Base-by-base conservation (phyloP, 1,284 basidiomycete species). In the Phlebopus sp. region DNA sequence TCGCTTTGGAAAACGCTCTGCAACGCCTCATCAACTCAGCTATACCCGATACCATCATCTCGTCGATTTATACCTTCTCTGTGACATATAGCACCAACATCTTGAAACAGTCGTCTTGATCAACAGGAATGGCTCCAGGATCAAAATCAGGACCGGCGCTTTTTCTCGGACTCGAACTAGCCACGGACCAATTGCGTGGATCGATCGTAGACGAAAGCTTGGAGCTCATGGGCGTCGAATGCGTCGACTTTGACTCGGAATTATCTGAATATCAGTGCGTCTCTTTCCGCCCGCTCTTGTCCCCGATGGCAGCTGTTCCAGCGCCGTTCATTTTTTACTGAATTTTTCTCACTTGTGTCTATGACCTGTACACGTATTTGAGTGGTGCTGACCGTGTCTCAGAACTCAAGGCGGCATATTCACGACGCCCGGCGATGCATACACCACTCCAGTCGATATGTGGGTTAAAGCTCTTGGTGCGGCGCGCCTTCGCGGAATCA, bases 371-470 rank as follows among this genome's bases (percentile, higher is more conserved):
- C 39, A 39, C 27, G 15, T 44, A 46, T 42, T 38, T 39, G 36
- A 44, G 42, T 51, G 37, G 47, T 43, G 34, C 58, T 57, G 46
- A 59, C 47, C 15, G 21, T 53, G 25, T 44, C 45, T 46, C 59
- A 91, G 89, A 64, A 91, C 88, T 1, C 84, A 86, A 55, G 85
- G 87, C 36, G 89, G 88, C 5, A 87, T 90, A 52, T 89, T 90
- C 66, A 90, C 87, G 35, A 87, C 86, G 0, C 84, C 85, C 3
- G 87, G 87, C 29, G 87, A 90, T 68, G 85, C 86, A 21, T 89
- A 86, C 61, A 90, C 86, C 27, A 87, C 86, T 4, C 88, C 89
- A 1, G 78, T 90, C 30, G 87, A 90, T 59, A 88, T 91, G 85
- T 90, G 89, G 85, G 78, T 90, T 45, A 87, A 87, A 66, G 86